phyloP scores from a whole-genome alignment of 768 basidiomycete species.

The Boletus coccyginus region DNA sequence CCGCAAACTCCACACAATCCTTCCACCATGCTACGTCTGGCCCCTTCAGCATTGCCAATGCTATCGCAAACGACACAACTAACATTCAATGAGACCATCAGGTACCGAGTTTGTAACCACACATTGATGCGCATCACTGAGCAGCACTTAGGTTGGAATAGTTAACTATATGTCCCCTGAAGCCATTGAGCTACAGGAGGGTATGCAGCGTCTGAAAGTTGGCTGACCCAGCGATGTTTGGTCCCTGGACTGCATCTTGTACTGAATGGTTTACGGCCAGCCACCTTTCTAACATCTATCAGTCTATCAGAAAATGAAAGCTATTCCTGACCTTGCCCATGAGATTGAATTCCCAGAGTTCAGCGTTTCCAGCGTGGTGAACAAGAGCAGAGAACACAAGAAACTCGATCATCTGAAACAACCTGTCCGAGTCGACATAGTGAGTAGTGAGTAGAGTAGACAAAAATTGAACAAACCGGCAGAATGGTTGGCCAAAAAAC shows the following conservation, averaged over 20 bases:
- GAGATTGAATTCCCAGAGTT: constrained; percentile 81
- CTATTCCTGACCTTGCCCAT: constrained; percentile 78
- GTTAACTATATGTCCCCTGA: constrained; percentile 99
- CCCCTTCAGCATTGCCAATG: constrained; percentile 97
- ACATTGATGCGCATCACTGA: not conserved
- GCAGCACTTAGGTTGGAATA: constrained; percentile 72
- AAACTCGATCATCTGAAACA: constrained; percentile 68
- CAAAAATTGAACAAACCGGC: too few species aligned
- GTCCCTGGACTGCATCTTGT: constrained; percentile 96
- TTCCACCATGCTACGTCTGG: constrained; percentile 70
- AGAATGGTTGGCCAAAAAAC: too few species aligned
- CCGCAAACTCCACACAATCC: constrained; percentile 39
- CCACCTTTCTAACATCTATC: constrained; percentile 88
- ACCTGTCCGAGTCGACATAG: constrained; percentile 55
- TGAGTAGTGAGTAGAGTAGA: too few species aligned
- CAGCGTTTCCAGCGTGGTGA: constrained; percentile 44
- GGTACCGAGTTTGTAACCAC: constrained; percentile 39
- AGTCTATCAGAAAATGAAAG: constrained; percentile 87
- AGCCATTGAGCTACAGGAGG: constrained; percentile 86
- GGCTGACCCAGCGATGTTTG: constrained; percentile 96
- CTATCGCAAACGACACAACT: constrained; percentile 97
- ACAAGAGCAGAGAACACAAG: constrained; percentile 36
- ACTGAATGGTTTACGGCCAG: constrained; percentile 96
- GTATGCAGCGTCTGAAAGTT: constrained; percentile 87
- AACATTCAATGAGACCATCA: constrained; percentile 97